Base-by-base conservation (phyloP, 192 early-diverging fungal genomes). In the Coemansia nantahalensis region DNA sequence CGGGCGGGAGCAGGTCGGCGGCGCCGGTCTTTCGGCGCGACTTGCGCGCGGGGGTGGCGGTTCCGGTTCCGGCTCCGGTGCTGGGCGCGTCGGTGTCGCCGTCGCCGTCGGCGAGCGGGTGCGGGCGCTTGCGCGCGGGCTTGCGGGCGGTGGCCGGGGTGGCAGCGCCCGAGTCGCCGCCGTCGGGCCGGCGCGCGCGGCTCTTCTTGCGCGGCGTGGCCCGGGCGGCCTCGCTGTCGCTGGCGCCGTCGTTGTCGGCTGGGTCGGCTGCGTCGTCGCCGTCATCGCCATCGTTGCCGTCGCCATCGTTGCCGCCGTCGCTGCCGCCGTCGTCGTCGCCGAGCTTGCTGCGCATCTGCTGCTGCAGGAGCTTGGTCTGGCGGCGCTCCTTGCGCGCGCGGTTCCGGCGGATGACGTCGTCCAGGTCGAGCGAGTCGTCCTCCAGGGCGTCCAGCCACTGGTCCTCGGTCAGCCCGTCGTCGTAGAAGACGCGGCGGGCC, bases 391-490 rank as follows among this genome's bases (percentile, higher is more conserved):
- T 36, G 16, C 36, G 22, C 14, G 79, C 67, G 39, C 78, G 78
- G 56, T 77, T 68, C 47, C 64, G 57, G 26, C 40, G 39, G 33
- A 80, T 82, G 17, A 83, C 48, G 22, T 85, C 84, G 19, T 83
- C 75, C 16, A 89, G 62, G 28, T 84, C 83, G 48, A 69, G 68
- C 19, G 77, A 57, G 44, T 86, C 86, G 47, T 88, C 76, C 61
- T 90, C 83, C 22, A 86, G 68, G 15, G 84, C 83, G 37, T 86
- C 75, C n/a, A 95, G 59, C 82, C 84, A 99, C 62, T 99, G 89
- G 36, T 96, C 91, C 51, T 99, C 94, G 1, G 88, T 91, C 57
- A 97, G 76, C 7, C 87, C 93, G 56, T 99, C 93, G 55, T 92
- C 91, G 65, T 98, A 97, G 11, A 80, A 81, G 38, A 93, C 84